A percentile compares a stretch with the other conserved stretches of the same genome.
phyloP scores from a whole-genome alignment of 2,329 filamentous ascomycete species.

The Aquanectria penicillioides region DNA sequence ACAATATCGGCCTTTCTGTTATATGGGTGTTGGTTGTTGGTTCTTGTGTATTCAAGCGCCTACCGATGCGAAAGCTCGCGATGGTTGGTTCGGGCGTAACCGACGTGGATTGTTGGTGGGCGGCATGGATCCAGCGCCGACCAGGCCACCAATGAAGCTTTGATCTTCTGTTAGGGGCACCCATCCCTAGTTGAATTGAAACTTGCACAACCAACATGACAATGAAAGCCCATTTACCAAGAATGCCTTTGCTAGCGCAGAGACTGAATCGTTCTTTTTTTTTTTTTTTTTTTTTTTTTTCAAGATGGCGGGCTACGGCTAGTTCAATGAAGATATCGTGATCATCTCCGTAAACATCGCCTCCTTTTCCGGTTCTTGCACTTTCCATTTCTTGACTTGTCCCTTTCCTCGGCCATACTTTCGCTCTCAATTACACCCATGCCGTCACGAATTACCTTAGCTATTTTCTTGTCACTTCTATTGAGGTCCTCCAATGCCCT shows the following conservation, averaged over 20 bases:
- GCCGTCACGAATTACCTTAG: not conserved
- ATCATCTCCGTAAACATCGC: no score
- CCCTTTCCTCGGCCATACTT: no score
- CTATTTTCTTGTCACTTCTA: not conserved
- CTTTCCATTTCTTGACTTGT: no score
- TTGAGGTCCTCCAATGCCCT: not conserved
- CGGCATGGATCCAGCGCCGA: no score
- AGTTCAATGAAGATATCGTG: no score
- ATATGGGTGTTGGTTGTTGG: not conserved
- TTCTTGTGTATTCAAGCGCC: not conserved
- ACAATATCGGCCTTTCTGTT: not conserved
- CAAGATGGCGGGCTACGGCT: no score
- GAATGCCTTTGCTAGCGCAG: no score
- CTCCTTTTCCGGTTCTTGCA: no score
- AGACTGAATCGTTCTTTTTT: no score
- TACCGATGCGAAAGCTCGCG: not conserved
- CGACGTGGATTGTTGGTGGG: not conserved
- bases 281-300: no score
- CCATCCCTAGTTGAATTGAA: not conserved
- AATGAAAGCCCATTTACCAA: not conserved
- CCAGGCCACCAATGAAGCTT: no score
- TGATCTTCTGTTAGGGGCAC: no score
- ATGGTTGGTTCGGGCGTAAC: not conserved
- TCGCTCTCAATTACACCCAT: not conserved
- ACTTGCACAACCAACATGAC: not conserved